Base-by-base conservation (phyloP, 768 basidiomycete species). In the Udeniomyces megalosporus region DNA sequence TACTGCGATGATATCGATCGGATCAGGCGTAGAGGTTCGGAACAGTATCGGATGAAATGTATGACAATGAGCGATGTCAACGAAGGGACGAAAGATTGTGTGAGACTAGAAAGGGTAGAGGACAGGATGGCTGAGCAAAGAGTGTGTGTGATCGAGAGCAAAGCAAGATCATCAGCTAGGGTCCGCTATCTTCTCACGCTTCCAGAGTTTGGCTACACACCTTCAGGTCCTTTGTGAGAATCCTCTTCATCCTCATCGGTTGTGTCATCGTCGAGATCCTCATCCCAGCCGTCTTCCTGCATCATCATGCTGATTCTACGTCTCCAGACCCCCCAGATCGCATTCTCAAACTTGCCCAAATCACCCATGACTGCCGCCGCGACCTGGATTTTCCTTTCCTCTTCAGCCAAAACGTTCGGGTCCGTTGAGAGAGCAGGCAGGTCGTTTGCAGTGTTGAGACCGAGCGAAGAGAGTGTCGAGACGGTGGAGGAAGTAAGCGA, bases 1-100 rank as follows among this genome's bases (percentile, higher is more conserved):
- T 92, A 87, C 68, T 96, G 91, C 0, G 86, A 84, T 1, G 89
- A 88, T 69, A 96, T 86, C 0, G 86, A 85, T 52, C 87, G 80
- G 62, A 96, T 86, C 15, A 85, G 82, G 32, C 84, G 80, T 48
- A 97, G 79, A 8, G 84, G 82, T 66, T 95, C 92, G 65, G 82
- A 84, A 67, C 86, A 89, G n/a, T 88, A 82, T 64, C 81, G 80
- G 20, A 81, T 81, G 29, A 97, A 76, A 57, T 93, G 83, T 12
- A 76, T 70, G 28, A 85, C 72, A 60, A 93, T 80, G 58, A 86
- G 84, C 29, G 71, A 76, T 5, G 82, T 80, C 62, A 86, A 73
- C 2, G 80, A 76, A 15, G 79, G 76, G n/a, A 82, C 75, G 28
- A 11, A 24, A n/a, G 83, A 70, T 2, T 77, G 71, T 1, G 75